Evolutionary conservation across 108 stramenopile species (phyloP), one percentile per base, ranked within the genome.

Genomic region (Cyclotella choctawhatcheeana): DNA sequence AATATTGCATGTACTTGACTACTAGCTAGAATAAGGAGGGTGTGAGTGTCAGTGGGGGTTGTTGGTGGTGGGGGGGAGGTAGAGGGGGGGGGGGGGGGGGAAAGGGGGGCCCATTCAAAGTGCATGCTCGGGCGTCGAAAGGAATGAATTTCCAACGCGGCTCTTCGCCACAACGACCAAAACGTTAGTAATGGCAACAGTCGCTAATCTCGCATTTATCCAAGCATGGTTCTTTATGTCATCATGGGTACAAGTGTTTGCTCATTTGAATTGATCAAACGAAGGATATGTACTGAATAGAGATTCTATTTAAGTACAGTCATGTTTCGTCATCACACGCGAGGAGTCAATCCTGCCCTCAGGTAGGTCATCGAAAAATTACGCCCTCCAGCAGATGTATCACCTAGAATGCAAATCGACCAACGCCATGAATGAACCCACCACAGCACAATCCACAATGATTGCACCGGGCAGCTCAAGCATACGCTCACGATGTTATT

Each of bases 281-380:
- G 47, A 40, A 40, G 72, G 52, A 56, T 43, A 45, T 64, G 71
- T 64, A 73, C 62, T 73, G 72, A 59, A 73, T 48, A 73, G 72
- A 73, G 72, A 73, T 73, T 73, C 62, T 73, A 55, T 73, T 64
- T 45, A 73, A 73, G 62, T 73, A 73, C 72, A 73, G 72, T 73
- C 72, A 73, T 73, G 34, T 0, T 47, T 16, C 1, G 2, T 10
- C 13, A 2, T 4, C 4, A n/a, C 17, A n/a, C 47, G 47, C 4
- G 47, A 48, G 47, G 4, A 4, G 8, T 4, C 18, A n/a, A 17
- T 10, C 18, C 8, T n/a, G 47, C 12, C 4, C 8, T 10, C n/a
- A n/a, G n/a, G 16, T 4, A n/a, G 47, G 47, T 48, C 17, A n/a
- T 40, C 6, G 37, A 40, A 40, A 8, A 40, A 40, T 8, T 8